phyloP scores from a whole-genome alignment of 2,329 filamentous ascomycete species.

The Botrytis paeoniae region DNA sequence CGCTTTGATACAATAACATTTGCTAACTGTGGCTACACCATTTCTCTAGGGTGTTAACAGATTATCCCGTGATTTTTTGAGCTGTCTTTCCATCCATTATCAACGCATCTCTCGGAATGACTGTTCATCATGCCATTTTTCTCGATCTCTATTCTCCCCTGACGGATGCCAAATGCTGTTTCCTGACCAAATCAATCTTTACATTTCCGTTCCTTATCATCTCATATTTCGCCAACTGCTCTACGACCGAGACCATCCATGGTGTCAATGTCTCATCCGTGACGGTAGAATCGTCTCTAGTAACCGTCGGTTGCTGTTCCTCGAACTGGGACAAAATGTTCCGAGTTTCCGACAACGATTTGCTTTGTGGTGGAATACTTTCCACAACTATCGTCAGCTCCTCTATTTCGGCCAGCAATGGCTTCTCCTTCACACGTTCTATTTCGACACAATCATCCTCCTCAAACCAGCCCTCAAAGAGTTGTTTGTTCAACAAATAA shows the following conservation, averaged over 20 bases:
- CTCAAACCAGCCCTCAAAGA: conserved; percentile 7
- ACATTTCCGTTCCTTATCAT: background rate
- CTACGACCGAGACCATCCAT: background rate
- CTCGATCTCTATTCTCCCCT: background rate
- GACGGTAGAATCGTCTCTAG: background rate
- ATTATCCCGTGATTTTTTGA: background rate
- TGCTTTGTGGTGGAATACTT: background rate
- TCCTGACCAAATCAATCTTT: background rate
- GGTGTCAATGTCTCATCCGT: background rate
- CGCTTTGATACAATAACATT: background rate
- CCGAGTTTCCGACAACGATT: background rate
- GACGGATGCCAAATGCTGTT: background rate
- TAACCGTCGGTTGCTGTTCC: background rate
- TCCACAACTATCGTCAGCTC: conserved; percentile 1
- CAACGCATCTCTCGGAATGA: background rate
- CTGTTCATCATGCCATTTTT: background rate
- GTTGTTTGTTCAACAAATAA: conserved; percentile 11
- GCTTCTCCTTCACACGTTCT: background rate
- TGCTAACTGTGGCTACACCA: background rate
- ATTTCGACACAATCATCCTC: background rate
- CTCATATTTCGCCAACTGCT: background rate
- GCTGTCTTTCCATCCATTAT: background rate
- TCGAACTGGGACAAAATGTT: background rate
- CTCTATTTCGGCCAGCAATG: conserved; percentile 10
- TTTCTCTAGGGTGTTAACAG: background rate